These are phyloP conservation scores for Rhizopogon vinicolor DNA, from an alignment of 768 basidiomycete genomes.

Conservation along the genomic window DNA sequence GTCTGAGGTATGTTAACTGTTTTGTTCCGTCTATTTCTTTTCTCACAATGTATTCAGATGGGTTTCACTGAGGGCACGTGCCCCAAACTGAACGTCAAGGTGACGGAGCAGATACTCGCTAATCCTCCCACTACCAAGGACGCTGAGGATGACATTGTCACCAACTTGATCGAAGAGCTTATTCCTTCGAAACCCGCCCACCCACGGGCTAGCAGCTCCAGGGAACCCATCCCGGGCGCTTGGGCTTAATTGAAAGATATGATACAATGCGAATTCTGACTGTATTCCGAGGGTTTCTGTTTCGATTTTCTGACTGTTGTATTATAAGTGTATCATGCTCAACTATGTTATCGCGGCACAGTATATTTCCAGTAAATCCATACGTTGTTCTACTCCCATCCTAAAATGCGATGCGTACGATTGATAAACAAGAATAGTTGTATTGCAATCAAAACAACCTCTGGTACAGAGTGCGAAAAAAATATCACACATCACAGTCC, in stretches of 20 bases:
- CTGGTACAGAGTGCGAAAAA: no score
- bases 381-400: no score
- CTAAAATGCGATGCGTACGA: no score
- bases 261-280: neutral
- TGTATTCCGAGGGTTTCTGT: neutral
- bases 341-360: neutral
- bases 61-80: conserved; percentile 61
- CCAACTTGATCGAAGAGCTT: conserved; percentile 55
- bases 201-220: conserved; percentile 30
- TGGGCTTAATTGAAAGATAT: conserved; percentile 32
- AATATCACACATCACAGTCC: no score
- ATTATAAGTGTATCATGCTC: neutral
- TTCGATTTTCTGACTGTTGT: neutral
- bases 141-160: conserved; percentile 61
- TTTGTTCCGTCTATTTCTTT: neutral
- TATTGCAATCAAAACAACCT: no score
- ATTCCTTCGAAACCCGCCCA: conserved; percentile 37
- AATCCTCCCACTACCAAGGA: conserved; percentile 43
- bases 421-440: no score
- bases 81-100: conserved; percentile 46
- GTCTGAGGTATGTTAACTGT: conserved; percentile 48
- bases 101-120: conserved; percentile 45
- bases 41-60: conserved; percentile 44
- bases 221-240: conserved; percentile 36
- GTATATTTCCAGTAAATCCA: neutral